These are phyloP conservation scores for Thymus mandschuricus DNA, from an alignment of 257 asterid genomes.

Conservation along the genomic window DNA sequence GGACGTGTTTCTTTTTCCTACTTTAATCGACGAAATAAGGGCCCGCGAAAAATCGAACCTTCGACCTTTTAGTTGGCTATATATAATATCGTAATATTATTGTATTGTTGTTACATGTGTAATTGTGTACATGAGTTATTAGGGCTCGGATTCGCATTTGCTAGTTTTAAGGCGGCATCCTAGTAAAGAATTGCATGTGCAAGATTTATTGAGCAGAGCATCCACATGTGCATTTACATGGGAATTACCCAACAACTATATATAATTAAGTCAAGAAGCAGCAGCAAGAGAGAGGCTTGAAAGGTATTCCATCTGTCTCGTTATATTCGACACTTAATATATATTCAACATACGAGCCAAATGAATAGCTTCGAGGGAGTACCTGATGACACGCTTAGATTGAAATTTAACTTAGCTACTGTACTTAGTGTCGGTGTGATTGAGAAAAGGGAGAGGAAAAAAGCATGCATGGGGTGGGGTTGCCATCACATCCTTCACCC, in stretches of 20 bases:
- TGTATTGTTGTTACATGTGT: too few relatives aligned
- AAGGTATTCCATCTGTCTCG: background rate
- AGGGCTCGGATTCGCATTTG: background rate
- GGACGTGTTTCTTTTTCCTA: slow-evolving; percentile 6
- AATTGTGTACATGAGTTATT: too few relatives aligned
- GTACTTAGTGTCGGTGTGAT: slow-evolving; percentile 41
- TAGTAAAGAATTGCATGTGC: background rate
- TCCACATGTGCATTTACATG: slow-evolving; percentile 22
- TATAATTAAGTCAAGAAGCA: slow-evolving; percentile 7
- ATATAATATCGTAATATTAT: too few relatives aligned
- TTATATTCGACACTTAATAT: too few relatives aligned
- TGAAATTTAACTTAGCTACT: slow-evolving; percentile 37
- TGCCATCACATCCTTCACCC: slow-evolving; percentile 3
- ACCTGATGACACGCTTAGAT: slow-evolving; percentile 29
- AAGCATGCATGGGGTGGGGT: slow-evolving; percentile 27
- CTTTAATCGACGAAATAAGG: background rate
- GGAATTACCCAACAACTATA: background rate
- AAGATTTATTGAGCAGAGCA: slow-evolving; percentile 9
- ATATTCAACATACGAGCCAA: too few relatives aligned
- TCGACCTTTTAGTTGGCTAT: too few relatives aligned
- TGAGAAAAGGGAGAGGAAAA: slow-evolving; percentile 14
- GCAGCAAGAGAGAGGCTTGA: slow-evolving; percentile 13
- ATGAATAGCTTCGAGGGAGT: too few relatives aligned
- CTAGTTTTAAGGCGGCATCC: background rate
- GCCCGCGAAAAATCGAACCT: too few relatives aligned